Percentiles rank a stretch among this genome's conserved stretches.
Evolutionary conservation across 2,329 filamentous ascomycete genomes (phyloP).

Genomic region (Arthroderma uncinatum): DNA sequence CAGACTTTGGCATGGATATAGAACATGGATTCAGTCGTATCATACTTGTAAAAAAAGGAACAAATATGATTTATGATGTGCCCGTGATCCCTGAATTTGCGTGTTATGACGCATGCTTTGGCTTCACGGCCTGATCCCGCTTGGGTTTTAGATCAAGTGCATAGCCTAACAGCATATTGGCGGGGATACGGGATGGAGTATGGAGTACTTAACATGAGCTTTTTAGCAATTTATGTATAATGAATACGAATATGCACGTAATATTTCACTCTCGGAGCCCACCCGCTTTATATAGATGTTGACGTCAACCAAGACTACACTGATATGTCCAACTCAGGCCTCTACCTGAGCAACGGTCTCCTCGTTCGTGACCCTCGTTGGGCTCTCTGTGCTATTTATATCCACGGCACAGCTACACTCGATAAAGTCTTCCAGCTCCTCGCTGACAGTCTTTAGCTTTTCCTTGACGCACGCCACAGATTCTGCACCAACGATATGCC

Average conservation of each 20-base stretch:
- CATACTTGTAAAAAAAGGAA: no score
- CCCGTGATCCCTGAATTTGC: no score
- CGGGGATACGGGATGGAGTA: no score
- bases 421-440: slow-evolving; percentile 92
- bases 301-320: neutral
- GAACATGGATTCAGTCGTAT: no score
- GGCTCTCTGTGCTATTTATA: slow-evolving; percentile 27
- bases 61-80: no score
- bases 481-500: slow-evolving; percentile 88
- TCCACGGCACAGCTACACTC: slow-evolving; percentile 80
- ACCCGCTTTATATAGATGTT: neutral
- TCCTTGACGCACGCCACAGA: slow-evolving; percentile 82
- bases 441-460: slow-evolving; percentile 90
- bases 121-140: no score
- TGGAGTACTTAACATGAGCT: neutral
- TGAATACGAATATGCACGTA: neutral
- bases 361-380: slow-evolving; percentile 14
- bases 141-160: no score
- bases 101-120: no score
- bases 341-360: neutral
- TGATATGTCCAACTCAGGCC: neutral
- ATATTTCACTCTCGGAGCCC: neutral
- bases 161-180: neutral
- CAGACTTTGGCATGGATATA: neutral
- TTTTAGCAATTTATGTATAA: neutral